A percentile compares a stretch with the other conserved stretches of the same genome.
phyloP scores from a whole-genome alignment of 352 stramenopile genomes.

The Globisporangium ultimum region DNA sequence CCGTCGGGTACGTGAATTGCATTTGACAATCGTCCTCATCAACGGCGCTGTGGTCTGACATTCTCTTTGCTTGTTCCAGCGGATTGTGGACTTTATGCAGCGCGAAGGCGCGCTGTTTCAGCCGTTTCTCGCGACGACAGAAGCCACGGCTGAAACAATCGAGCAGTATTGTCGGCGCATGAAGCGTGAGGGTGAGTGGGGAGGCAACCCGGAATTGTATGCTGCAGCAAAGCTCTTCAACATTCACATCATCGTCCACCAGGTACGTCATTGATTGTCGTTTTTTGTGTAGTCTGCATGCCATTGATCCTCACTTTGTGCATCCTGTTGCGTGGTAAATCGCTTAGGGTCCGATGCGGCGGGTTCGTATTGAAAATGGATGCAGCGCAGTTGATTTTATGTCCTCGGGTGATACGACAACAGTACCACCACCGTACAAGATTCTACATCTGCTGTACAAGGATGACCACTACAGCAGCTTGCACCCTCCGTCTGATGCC shows the following conservation, averaged over 20 bases:
- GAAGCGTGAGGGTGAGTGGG: slow-evolving; percentile 46
- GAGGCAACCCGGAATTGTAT: slow-evolving; percentile 61
- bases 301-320: neutral
- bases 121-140: slow-evolving; percentile 31
- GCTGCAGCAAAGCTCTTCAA: slow-evolving; percentile 53
- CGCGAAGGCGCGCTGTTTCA: slow-evolving; percentile 32
- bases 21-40: neutral
- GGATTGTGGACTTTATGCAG: slow-evolving; percentile 43
- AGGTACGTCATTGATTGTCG: slow-evolving; percentile 5
- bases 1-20: slow-evolving; percentile 11
- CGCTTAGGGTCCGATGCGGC: slow-evolving; percentile 28
- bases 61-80: neutral
- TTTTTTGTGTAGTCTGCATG: neutral
- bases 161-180: slow-evolving; percentile 47
- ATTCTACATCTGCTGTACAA: slow-evolving; percentile 48
- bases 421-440: slow-evolving; percentile 21
- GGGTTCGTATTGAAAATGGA: slow-evolving; percentile 40
- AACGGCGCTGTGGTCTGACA: neutral
- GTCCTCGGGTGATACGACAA: neutral
- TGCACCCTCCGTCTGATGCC: slow-evolving; percentile 16
- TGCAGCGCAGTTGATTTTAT: slow-evolving; percentile 15
- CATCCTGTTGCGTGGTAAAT: neutral
- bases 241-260: slow-evolving; percentile 60
- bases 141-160: slow-evolving; percentile 8
- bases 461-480: slow-evolving; percentile 52